Evolutionary conservation across 306 rosid species (phyloP).

Genomic region (Malus sieversii): DNA sequence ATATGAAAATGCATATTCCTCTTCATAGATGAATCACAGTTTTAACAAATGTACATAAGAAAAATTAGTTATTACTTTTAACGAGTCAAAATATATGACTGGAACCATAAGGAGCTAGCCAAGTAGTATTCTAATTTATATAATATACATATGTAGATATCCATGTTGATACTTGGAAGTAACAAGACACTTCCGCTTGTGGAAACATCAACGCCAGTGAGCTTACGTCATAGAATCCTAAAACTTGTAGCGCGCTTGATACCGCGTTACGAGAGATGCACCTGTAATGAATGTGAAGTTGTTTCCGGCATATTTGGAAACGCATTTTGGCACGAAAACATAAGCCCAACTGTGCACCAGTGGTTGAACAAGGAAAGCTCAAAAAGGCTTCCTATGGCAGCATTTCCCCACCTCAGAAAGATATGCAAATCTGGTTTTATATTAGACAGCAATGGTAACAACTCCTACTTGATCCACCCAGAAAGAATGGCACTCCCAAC

Average conservation of each 20-base stretch:
- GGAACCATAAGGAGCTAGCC: neutral
- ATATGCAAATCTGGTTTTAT: slow-evolving; percentile 21
- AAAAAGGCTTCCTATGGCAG: slow-evolving; percentile 25
- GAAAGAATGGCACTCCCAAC: slow-evolving; percentile 31
- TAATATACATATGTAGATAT: neutral
- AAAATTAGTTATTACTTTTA: too few relatives aligned
- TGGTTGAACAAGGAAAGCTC: slow-evolving; percentile 27
- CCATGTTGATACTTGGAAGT: slow-evolving; percentile 23
- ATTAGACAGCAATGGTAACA: slow-evolving; percentile 17
- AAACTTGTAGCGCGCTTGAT: slow-evolving; percentile 15
- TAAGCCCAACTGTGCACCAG: slow-evolving; percentile 19
- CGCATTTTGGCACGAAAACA: slow-evolving; percentile 22
- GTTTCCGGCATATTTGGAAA: slow-evolving; percentile 24
- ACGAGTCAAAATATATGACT: neutral
- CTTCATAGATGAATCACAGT: too few relatives aligned
- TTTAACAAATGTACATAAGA: neutral
- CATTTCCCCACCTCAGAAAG: slow-evolving; percentile 25
- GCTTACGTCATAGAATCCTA: slow-evolving; percentile 16
- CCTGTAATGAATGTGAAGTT: slow-evolving; percentile 21
- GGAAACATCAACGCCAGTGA: slow-evolving; percentile 12
- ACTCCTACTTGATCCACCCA: slow-evolving; percentile 25
- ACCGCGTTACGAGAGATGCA: slow-evolving; percentile 21
- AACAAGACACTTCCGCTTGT: slow-evolving; percentile 23
- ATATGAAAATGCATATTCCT: too few relatives aligned
- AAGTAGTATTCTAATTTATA: neutral